Base-by-base conservation (phyloP, 1,139 yeast species). In the Meyerozyma athensensis region DNA sequence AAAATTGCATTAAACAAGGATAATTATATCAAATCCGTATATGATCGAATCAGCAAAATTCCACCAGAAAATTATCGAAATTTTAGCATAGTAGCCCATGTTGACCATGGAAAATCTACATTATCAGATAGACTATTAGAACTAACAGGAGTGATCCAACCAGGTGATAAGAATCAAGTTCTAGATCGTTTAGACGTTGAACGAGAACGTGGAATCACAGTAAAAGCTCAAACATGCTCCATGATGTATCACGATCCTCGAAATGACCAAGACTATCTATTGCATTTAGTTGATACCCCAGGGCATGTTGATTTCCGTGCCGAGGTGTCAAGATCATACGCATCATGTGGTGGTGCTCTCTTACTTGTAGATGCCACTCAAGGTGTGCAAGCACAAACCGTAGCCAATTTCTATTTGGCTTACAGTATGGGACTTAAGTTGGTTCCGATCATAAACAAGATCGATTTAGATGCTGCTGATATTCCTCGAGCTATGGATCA, bases 301-400 rank as follows among this genome's bases (percentile, higher is more conserved):
- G 98, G 98, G 0, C 98, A 92, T 58, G 98, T 92, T 21, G 98
- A 92, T 58, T 92, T 92, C 58, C 66, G 97, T 39, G 86, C 95
- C 7, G 98, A 92, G 53, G 98, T 92, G 0, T 81, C 95, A 2
- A 64, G 97, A 47, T 85, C 96, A 8, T 89, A 90, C 58, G 97
- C 97, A 1, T 85, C 96, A 0, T 92, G 97, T 66, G 95, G 94
- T 26, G 98, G 98, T 9, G 97, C 97, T 0, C 62, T 92, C 35
- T 59, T 92, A 34, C 63, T 92, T 18, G 96, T 92, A 1, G 98
- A 92, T 65, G 97, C 97, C 1, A 74, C 92, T 2, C 97, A 92
- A 54, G 98, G 98, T 35, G 89, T 92, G 4, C 97, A 89, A 56
- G 97, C 98, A 0, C 98, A 92, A 57, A 92, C 98, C 0, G 97